A percentile compares a stretch with the other conserved stretches of the same genome.
Conservation (phyloP, 768 basidiomycete species). For the Tubosaeta brunneosetosa region DNA sequence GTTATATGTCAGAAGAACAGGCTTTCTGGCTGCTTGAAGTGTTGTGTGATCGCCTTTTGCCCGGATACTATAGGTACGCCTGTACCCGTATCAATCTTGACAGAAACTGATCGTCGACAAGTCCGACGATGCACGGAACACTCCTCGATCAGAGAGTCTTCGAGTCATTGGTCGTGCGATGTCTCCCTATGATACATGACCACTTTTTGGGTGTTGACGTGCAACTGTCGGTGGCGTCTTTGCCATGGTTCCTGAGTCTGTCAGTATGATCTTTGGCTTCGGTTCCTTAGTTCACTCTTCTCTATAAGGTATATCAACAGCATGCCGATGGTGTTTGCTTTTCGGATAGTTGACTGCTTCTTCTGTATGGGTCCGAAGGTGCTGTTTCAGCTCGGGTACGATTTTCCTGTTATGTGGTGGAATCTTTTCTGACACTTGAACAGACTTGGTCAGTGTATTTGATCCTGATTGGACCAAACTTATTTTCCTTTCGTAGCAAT, state of each 20-base stretch:
- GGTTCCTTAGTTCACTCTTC: neutral
- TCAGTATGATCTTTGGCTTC: constrained; percentile 43
- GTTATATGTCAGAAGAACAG: constrained; percentile 99
- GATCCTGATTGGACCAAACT: neutral
- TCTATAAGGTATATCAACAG: constrained; percentile 74
- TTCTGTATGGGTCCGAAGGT: constrained; percentile 99
- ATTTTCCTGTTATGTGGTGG: neutral
- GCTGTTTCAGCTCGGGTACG: constrained; percentile 94
- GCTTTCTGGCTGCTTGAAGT: constrained; percentile 97
- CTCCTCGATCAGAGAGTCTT: constrained; percentile 98
- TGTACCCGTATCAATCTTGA: neutral
- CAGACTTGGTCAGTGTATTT: constrained; percentile 50
- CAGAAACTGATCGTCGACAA: constrained; percentile 27
- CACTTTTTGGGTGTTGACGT: constrained; percentile 91
- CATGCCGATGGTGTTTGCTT: constrained; percentile 97
- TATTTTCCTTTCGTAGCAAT: constrained; percentile 59
- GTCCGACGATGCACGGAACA: constrained; percentile 98
- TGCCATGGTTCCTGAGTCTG: constrained; percentile 98
- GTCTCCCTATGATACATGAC: constrained; percentile 90
- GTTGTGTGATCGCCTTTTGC: constrained; percentile 88
- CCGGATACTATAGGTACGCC: constrained; percentile 91
- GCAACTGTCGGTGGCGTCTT: constrained; percentile 91
- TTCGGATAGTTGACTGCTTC: constrained; percentile 96
- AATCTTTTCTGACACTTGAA: constrained; percentile 11
- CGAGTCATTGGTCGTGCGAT: constrained; percentile 84